Base-by-base conservation (phyloP, 352 stramenopile genomes). In the Lagenidium giganteum region DNA sequence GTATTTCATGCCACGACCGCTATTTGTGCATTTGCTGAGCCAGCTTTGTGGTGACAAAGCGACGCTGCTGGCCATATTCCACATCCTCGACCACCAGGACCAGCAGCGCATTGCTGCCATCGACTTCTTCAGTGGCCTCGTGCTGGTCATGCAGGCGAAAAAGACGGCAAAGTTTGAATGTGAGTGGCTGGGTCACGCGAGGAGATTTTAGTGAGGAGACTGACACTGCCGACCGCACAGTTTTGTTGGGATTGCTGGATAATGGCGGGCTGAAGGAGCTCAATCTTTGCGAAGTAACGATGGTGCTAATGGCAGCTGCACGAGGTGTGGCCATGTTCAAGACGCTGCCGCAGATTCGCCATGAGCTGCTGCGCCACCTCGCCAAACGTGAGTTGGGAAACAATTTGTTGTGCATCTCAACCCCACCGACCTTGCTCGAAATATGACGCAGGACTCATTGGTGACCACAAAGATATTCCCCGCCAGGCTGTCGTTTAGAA, bases 141-240 rank as follows among this genome's bases (percentile, higher is more conserved):
- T 65, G 39, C 53, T 87, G 18, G 47, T 81, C 23, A 69, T 77
- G 18, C 64, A 83, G 6, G 67, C 61, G 41, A 85, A 87, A 42
- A 87, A 87, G 41, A 55, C 60, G 0, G 33, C 63, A 37, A 87
- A 87, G 37, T 64, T 85, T 32, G 75, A 82, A 18, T 87, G 75
- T 83, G 38, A 26, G 71, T 47, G 13, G 4, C 22, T 35, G 18
- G n/a, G 6, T 27, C 2, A 6, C 8, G 22, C 29, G 21, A 4
- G 27, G 18, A 14, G 22, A 5, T 21, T 17, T 32, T 26, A 32
- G 7, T 32, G 20, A 14, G 8, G 34, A 9, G 34, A 6, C 9
- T 24, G 27, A 33, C 44, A 14, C 7, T 30, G 7, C 43, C 34
- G 23, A 39, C 32, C 6, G 18, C 11, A 2, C 18, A 87, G 74